Evolutionary conservation across 2,329 filamentous ascomycete species (phyloP), one percentile per base, ranked within the genome.

Genomic region (Diaporthe ilicicola): DNA sequence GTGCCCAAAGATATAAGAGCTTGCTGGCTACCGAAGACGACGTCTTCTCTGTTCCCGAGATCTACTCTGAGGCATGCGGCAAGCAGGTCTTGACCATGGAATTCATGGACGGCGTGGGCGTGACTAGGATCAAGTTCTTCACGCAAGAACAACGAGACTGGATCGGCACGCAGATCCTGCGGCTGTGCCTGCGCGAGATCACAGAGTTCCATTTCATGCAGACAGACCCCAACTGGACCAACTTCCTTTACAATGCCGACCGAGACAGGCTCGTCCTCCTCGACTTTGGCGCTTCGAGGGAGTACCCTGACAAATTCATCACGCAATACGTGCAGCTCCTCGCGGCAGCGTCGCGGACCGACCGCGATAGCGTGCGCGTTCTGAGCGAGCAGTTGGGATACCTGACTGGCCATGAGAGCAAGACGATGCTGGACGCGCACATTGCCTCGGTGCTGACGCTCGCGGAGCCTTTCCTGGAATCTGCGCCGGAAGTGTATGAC

Each of bases 151-250:
- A 98, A 81, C 91, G 92, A 72, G 94, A 99, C 84, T 98, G 95
- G 94, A 97, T 99, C 77, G 96, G 96, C 67, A 96, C 94, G 0
- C 93, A 98, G 77, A 93, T 98, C 74, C 88, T 98, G 66, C 93
- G 94, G 4, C 90, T 99, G 13, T 98, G 94, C 79, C 88, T 98
- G 48, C 92, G 95, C 71, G 96, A 98, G 83, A 95, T 98, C 76
- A 92, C 92, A 74, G 94, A 97, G 81, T 98, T 98, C 88, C 91
- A 88, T 72, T 98, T 97, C 84, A 99, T 99, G 96, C 96, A 99
- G 83, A 99, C 96, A 6, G 96, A 99, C 79, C 96, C 96, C 50
- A 99, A 99, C 85, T 99, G 96, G 96, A 98, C 95, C 42, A 99
- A 99, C 82, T 99, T 99, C 81, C 87, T 98, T 24, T 99, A 94